Conservation (phyloP, 306 rosid genomes). For the Corylus avellana region DNA sequence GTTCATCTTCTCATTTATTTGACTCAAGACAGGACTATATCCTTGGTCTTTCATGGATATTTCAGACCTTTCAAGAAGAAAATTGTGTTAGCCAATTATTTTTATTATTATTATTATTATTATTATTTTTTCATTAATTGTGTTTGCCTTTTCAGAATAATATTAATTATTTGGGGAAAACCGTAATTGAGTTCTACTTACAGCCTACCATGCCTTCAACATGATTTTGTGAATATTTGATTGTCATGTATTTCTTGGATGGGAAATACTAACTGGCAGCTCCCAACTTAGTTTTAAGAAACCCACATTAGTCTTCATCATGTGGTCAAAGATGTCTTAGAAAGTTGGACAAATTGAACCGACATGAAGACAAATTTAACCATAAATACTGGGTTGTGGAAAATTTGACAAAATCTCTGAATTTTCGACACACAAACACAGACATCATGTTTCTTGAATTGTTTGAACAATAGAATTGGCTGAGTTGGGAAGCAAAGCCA, state of each 20-base stretch:
- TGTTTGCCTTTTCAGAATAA: not conserved
- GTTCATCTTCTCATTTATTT: too few species aligned
- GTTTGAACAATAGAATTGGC: not conserved
- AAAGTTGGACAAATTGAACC: not conserved
- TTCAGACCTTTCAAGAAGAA: too few species aligned
- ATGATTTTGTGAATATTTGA: not conserved
- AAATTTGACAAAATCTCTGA: conserved; percentile 4
- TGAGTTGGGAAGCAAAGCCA: not conserved
- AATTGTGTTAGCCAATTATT: too few species aligned
- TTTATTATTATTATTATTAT: too few species aligned
- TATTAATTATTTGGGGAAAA: too few species aligned
- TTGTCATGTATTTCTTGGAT: not conserved
- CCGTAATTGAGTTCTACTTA: too few species aligned
- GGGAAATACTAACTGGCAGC: not conserved
- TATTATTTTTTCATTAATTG: not conserved
- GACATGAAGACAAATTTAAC: not conserved
- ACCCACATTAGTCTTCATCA: not conserved
- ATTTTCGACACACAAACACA: not conserved
- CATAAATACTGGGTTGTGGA: not conserved
- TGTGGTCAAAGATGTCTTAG: not conserved
- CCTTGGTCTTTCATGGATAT: too few species aligned
- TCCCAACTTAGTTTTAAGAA: not conserved
- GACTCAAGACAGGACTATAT: too few species aligned
- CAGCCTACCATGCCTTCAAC: not conserved
- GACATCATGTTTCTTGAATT: not conserved